Conservation (phyloP, 2,329 filamentous ascomycete genomes). For the Nigrospora sphaerica region DNA sequence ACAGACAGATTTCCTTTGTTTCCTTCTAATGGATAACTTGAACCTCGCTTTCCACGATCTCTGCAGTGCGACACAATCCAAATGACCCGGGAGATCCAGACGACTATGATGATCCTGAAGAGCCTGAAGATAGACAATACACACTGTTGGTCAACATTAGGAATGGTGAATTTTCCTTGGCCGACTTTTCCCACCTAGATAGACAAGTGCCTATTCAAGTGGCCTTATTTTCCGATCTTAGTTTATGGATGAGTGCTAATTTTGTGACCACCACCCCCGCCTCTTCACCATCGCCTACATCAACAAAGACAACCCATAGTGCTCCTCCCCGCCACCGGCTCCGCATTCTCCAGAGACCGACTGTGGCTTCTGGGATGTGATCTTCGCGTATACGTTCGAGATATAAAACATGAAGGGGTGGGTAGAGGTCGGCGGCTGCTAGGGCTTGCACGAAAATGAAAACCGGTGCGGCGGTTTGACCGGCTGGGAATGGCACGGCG, state of each 20-base stretch:
- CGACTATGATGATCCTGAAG: background rate
- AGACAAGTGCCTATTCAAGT: too few relatives aligned
- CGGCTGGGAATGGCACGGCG: background rate
- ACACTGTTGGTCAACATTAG: background rate
- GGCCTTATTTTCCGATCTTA: too few relatives aligned
- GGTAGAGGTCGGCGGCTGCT: background rate
- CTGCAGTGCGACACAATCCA: too few relatives aligned
- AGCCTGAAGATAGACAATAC: background rate
- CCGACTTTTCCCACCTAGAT: too few relatives aligned
- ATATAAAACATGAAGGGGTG: background rate
- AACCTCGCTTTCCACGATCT: too few relatives aligned
- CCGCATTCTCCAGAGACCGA: too few relatives aligned
- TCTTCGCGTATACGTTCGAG: background rate
- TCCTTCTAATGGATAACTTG: too few relatives aligned
- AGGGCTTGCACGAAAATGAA: background rate
- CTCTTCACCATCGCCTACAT: background rate
- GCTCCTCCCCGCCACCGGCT: too few relatives aligned
- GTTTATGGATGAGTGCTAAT: background rate
- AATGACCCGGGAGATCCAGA: too few relatives aligned
- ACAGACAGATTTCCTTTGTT: too few relatives aligned
- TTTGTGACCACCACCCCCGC: background rate
- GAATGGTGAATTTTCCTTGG: background rate
- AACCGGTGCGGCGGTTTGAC: background rate
- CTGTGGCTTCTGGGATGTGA: background rate
- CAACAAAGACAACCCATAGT: background rate